Conservation (phyloP, 1,284 basidiomycete species). For the Peniophora sp. region DNA sequence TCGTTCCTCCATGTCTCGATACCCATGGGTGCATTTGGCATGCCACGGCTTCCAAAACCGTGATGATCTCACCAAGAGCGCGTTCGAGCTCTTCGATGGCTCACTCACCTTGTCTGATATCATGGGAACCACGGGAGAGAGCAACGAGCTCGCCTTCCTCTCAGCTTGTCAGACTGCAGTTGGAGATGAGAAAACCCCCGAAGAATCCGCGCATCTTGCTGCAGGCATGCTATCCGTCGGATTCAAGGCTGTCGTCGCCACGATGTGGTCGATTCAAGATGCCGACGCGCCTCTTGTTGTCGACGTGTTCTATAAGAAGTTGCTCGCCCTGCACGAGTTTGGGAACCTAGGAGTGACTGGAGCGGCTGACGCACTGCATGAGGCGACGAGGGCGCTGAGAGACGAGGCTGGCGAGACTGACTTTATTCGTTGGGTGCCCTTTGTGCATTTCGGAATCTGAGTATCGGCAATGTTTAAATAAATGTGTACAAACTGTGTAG, state of each 20-base stretch:
- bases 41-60: neutral
- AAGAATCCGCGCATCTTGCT: neutral
- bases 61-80: neutral
- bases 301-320: neutral
- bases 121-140: neutral
- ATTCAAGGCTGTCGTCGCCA: neutral
- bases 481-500: too few species aligned
- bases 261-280: neutral
- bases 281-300: neutral
- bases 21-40: neutral
- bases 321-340: neutral
- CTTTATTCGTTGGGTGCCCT: conserved; percentile 1
- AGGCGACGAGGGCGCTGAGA: neutral
- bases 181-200: neutral
- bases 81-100: neutral
- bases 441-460: conserved; percentile 1
- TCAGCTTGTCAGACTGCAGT: neutral
- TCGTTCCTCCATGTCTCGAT: neutral
- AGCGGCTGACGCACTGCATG: conserved; percentile 3
- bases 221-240: neutral
- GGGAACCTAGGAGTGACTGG: too few species aligned
- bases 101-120: neutral
- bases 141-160: neutral
- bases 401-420: neutral
- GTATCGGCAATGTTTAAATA: neutral